Base-by-base conservation (phyloP, 2,329 filamentous ascomycete species). In the Ambrosiella beaveri region DNA sequence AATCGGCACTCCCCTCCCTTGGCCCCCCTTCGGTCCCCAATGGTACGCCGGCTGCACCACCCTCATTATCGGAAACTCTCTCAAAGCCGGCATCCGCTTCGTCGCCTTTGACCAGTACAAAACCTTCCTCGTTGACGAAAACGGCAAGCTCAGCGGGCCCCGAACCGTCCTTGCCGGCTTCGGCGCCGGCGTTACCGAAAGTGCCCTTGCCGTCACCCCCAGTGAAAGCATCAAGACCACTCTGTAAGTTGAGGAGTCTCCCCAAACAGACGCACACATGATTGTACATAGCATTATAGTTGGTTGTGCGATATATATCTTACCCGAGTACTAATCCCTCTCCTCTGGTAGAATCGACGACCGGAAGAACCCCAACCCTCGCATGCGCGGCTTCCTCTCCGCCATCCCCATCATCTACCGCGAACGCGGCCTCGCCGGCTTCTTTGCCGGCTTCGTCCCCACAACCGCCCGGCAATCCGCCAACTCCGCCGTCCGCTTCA, bases 21-120 rank as follows among this genome's bases (percentile, higher is more conserved):
- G 88, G 86, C 93, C 93, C 49, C 87, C 88, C 9, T 97, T 97
- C 66, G 93, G 93, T 54, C 76, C 73, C 65, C 88, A 95, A 70
- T 98, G 93, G 93, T 98, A 98, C 70, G 91, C 93, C 11, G 93
- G 93, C 41, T 98, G 93, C 74, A 97, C 93, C 52, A 97, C 93
- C 36, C 73, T 96, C 68, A 95, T 98, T 61, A 88, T 97, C 64
- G 93, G 93, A 61, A 98, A 98, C 73, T 94, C 89, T 57, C 78
- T 93, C 68, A 98, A 98, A 74, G 93, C 93, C 41, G 93, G 89
- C 61, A 94, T 97, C 62, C 84, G 89, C 63, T 98, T 98, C 67
- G 88, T 97, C 59, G 89, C 93, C 0, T 98, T 97, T 68, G 93
- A 98, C 71, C 85, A 88, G 67, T 96, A 95, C 74, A 97, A 94